Evolutionary conservation across 2,329 filamentous ascomycete genomes (phyloP), one percentile per base, ranked within the genome.

Genomic region (Ophiosphaerella herpotricha): DNA sequence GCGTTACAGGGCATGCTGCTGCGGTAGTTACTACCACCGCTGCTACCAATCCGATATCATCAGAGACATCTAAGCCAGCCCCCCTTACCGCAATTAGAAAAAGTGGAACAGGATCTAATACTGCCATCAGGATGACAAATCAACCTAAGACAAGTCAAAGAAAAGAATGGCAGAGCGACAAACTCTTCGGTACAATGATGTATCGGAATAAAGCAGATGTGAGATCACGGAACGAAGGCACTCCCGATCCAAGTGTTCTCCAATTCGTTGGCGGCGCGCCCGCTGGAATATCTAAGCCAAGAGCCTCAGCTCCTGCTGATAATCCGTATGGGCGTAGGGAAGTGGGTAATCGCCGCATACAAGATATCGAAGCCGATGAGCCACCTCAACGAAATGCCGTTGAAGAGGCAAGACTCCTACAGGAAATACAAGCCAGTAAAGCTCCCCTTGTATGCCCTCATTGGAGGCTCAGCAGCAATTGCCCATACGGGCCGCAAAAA

Each of bases 281-380:
- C 26, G 18, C 46, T 12, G 43, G 38, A 13, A 23, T 55, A 11
- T 33, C 50, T 2, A 49, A 46, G 21, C 13, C 50, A 9, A 43
- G 37, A 7, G 6, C 48, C 3, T 24, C 18, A 7, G 14, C 23
- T 36, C 14, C 42, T n/a, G 31, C 9, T 26, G 56, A 61, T 37
- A 53, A 65, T 43, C 57, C 43, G 1, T 70, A 70, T 39, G 55
- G 49, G 18, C 66, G 63, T 31, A 64, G 65, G 21, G 67, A 70
- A 12, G 37, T 38, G n/a, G 44, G 46, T 5, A 52, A 43, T 26
- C 57, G 55, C 13, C 61, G 52, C 18, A 16, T 50, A 7, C 48
- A 49, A 36, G 55, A 64, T n/a, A 24, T 43, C 7, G 48, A 55
- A 18, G 35, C 44, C 12, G 29, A 58, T 9, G 50, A 63, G 23